phyloP scores from a whole-genome alignment of 768 basidiomycete species.

The Scleroderma bovista region DNA sequence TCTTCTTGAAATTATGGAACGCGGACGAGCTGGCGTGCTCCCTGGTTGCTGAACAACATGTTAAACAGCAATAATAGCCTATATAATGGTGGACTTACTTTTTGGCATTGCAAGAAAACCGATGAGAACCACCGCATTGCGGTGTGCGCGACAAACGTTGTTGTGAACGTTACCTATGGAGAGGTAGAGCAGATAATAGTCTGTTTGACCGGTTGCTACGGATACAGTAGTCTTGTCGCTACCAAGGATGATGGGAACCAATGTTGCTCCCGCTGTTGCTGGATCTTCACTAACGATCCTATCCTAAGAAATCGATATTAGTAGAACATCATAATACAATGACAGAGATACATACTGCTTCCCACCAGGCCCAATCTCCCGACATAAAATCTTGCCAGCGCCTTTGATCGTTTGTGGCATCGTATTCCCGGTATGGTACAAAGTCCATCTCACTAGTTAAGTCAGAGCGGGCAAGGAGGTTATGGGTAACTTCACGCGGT shows the following conservation, averaged over 20 bases:
- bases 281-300: conserved; percentile 7
- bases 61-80: background rate
- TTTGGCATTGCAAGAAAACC: conserved; percentile 29
- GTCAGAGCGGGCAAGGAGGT: conserved; percentile 14
- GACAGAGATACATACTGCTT: conserved; percentile 4
- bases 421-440: conserved; percentile 9
- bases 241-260: conserved; percentile 9
- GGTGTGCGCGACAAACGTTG: conserved; percentile 1
- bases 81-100: conserved; percentile 10
- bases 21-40: conserved; percentile 1
- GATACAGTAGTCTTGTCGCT: conserved; percentile 7
- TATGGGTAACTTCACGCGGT: too few species aligned
- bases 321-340: background rate
- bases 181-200: conserved; percentile 8
- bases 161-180: conserved; percentile 7
- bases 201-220: conserved; percentile 2
- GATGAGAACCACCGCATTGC: conserved; percentile 10
- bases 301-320: conserved; percentile 1
- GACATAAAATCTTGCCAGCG: conserved; percentile 6
- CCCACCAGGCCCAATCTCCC: conserved; percentile 11
- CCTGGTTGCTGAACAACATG: background rate
- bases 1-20: conserved; percentile 15
- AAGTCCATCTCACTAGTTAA: conserved; percentile 17
- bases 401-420: background rate
- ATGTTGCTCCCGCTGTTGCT: conserved; percentile 23